phyloP scores from a whole-genome alignment of 2,329 filamentous ascomycete genomes.

The Coleophoma cylindrospora region DNA sequence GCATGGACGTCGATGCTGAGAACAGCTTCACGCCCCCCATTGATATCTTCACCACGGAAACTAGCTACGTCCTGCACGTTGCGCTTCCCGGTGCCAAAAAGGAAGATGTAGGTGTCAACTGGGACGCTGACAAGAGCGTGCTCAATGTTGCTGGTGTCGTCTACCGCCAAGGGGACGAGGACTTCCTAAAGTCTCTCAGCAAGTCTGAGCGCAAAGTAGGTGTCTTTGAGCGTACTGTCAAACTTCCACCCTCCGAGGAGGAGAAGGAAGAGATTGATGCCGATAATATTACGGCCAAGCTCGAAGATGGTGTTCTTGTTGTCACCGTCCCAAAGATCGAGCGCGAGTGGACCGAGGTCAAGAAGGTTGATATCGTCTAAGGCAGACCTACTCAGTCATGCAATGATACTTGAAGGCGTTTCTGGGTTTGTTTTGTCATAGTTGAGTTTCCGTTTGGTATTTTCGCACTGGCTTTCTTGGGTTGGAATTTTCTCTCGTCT shows the following conservation, averaged over 20 bases:
- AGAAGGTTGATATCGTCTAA: conserved; percentile 50
- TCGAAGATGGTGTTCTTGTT: conserved; percentile 73
- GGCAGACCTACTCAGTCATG: background rate
- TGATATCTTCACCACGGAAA: conserved; percentile 68
- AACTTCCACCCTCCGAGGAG: conserved; percentile 46
- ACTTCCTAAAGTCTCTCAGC: conserved; percentile 58
- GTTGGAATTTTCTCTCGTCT: too few relatives aligned
- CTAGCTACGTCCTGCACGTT: conserved; percentile 63
- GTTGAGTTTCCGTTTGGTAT: too few relatives aligned
- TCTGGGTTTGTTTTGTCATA: background rate
- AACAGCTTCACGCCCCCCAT: conserved; percentile 58
- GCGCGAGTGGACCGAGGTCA: conserved; percentile 59
- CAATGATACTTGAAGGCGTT: background rate
- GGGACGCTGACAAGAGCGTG: conserved; percentile 62
- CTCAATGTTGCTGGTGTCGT: conserved; percentile 69
- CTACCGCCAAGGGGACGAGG: conserved; percentile 65
- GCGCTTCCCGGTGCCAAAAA: conserved; percentile 76
- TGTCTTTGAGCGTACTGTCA: conserved; percentile 66
- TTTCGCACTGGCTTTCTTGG: too few relatives aligned
- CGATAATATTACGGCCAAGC: conserved; percentile 64
- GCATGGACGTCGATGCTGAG: conserved; percentile 19
- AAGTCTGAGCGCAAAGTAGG: conserved; percentile 65
- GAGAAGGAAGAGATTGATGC: conserved; percentile 60
- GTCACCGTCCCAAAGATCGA: conserved; percentile 74
- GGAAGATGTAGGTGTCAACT: conserved; percentile 72